Conservation (phyloP, 2,329 filamentous ascomycete genomes). For the Escovopsis sp. region DNA sequence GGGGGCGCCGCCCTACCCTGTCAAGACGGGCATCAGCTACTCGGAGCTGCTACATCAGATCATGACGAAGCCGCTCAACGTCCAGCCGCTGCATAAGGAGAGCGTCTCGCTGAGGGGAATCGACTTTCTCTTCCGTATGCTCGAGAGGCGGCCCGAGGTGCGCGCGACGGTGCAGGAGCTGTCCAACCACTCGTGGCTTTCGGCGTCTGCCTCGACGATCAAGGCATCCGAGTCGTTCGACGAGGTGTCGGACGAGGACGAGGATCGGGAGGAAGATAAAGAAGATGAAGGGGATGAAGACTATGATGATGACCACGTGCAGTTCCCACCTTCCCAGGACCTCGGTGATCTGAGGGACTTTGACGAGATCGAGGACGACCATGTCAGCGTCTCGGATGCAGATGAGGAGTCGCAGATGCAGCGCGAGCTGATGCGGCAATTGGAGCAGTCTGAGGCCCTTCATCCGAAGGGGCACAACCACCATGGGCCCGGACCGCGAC, state of each 20-base stretch:
- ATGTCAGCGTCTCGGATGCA: slow-evolving; percentile 22
- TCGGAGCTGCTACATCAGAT: slow-evolving; percentile 71
- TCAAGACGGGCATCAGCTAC: slow-evolving; percentile 58
- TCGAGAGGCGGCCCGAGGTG: slow-evolving; percentile 63
- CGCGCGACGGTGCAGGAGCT: slow-evolving; percentile 61
- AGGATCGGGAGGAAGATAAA: slow-evolving; percentile 41
- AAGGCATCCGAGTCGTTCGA: slow-evolving; percentile 35
- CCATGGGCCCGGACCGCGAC: slow-evolving; percentile 34
- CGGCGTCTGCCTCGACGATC: slow-evolving; percentile 14
- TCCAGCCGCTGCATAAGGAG: slow-evolving; percentile 40
- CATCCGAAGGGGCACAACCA: slow-evolving; percentile 46
- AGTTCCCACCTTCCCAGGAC: slow-evolving; percentile 40
- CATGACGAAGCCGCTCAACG: slow-evolving; percentile 62
- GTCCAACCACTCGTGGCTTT: slow-evolving; percentile 61
- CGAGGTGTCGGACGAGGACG: slow-evolving; percentile 45
- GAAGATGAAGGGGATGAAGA: slow-evolving; percentile 30
- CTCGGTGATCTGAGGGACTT: slow-evolving; percentile 19
- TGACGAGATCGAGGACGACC: slow-evolving; percentile 18
- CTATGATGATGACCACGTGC: slow-evolving; percentile 40
- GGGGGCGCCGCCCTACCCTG: slow-evolving; percentile 64
- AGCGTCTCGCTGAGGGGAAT: slow-evolving; percentile 52
- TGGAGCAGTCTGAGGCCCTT: too few relatives aligned
- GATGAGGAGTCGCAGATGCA: too few relatives aligned
- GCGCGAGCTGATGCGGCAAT: too few relatives aligned
- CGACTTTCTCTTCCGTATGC: slow-evolving; percentile 62